These are phyloP conservation scores for Xylaria arbuscula DNA, from an alignment of 2,329 filamentous ascomycete genomes.

Conservation along the genomic window DNA sequence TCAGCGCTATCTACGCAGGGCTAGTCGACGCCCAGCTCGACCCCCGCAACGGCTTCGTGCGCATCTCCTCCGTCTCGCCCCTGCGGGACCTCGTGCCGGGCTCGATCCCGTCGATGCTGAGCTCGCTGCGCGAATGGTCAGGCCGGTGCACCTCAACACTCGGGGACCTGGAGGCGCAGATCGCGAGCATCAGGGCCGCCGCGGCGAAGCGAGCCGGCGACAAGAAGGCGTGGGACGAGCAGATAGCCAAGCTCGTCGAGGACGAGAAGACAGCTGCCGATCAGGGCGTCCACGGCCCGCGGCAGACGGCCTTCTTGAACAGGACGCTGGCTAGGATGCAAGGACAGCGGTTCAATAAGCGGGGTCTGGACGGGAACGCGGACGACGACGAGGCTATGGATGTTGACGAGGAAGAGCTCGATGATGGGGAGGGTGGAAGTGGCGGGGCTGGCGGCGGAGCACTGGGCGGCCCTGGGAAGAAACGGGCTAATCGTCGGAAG, in stretches of 20 bases:
- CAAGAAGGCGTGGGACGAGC: slow-evolving; percentile 59
- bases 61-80: slow-evolving; percentile 82
- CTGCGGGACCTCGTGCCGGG: slow-evolving; percentile 85
- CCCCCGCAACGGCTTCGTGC: slow-evolving; percentile 77
- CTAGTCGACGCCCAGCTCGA: slow-evolving; percentile 87
- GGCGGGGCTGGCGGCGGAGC: slow-evolving; percentile 50
- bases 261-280: slow-evolving; percentile 52
- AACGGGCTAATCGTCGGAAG: slow-evolving; percentile 65
- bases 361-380: slow-evolving; percentile 49
- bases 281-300: slow-evolving; percentile 42
- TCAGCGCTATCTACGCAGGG: slow-evolving; percentile 86
- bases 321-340: slow-evolving; percentile 43
- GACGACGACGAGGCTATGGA: slow-evolving; percentile 65
- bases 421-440: slow-evolving; percentile 57
- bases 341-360: slow-evolving; percentile 50
- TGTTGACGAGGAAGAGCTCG: slow-evolving; percentile 63
- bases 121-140: slow-evolving; percentile 78
- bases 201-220: slow-evolving; percentile 66
- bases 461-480: slow-evolving; percentile 56
- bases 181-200: slow-evolving; percentile 70
- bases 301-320: slow-evolving; percentile 44
- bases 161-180: slow-evolving; percentile 78
- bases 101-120: slow-evolving; percentile 75
- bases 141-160: slow-evolving; percentile 81
- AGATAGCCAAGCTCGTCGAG: slow-evolving; percentile 62